A percentile compares a stretch with the other conserved stretches of the same genome.
Evolutionary conservation across 352 stramenopile species (phyloP).

Genomic region (Peronospora destructor): DNA sequence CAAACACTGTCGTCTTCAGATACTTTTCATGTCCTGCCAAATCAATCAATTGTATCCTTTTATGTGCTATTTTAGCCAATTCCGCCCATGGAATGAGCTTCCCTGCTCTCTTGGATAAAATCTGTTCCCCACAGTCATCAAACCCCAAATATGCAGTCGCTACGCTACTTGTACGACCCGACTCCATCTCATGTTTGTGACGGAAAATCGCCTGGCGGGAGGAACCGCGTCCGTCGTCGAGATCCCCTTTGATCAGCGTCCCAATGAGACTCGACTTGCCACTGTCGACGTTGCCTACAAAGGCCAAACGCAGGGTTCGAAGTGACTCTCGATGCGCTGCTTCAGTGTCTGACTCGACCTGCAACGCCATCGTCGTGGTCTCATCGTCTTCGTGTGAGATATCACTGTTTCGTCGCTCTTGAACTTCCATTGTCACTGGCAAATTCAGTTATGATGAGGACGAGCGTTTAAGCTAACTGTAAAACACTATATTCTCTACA

Average conservation of each 20-base stretch:
- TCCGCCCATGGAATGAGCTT: conserved; percentile 79
- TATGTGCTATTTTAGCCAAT: conserved; percentile 68
- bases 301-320: conserved; percentile 78
- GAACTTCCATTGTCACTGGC: conserved; percentile 17
- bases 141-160: conserved; percentile 82
- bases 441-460: conserved; percentile 4
- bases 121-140: conserved; percentile 63
- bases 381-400: conserved; percentile 4
- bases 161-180: conserved; percentile 77
- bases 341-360: conserved; percentile 9
- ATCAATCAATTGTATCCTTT: conserved; percentile 85
- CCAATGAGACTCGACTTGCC: conserved; percentile 92
- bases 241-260: conserved; percentile 90
- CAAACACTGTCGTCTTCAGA: conserved; percentile 99
- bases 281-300: conserved; percentile 90
- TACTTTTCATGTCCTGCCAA: conserved; percentile 96
- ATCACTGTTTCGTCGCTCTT: conserved; percentile 15
- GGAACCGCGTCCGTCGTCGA: conserved; percentile 93
- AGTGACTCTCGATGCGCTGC: conserved; percentile 36
- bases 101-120: conserved; percentile 63
- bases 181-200: conserved; percentile 82
- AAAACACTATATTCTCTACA: no score
- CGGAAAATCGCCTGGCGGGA: conserved; percentile 81
- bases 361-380: background rate
- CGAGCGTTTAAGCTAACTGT: no score